Conservation (phyloP, 345 rosid species). For the Orychophragmus violaceus region DNA sequence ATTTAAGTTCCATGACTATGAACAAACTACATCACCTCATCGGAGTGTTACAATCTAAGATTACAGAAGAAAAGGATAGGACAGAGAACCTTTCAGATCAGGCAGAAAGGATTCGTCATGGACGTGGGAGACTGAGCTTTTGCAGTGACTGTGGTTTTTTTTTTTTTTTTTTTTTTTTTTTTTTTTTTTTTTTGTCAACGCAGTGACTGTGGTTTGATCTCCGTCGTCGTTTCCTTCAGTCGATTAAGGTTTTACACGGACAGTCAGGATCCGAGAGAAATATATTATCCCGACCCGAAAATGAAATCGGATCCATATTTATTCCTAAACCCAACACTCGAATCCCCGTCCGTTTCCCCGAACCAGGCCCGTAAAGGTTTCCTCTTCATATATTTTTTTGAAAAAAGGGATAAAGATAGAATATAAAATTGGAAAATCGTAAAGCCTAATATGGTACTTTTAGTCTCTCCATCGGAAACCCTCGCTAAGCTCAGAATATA, state of each 20-base stretch:
- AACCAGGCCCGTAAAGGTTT: neutral
- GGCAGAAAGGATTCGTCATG: too few species aligned
- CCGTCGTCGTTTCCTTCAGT: constrained; percentile 32
- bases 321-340: neutral
- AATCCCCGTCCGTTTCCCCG: neutral
- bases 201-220: constrained; percentile 75
- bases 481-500: constrained; percentile 16
- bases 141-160: too few species aligned
- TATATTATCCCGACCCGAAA: neutral
- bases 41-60: too few species aligned
- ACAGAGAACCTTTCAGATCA: too few species aligned
- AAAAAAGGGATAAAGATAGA: neutral
- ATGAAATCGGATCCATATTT: neutral
- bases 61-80: too few species aligned
- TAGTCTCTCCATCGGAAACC: constrained; percentile 19
- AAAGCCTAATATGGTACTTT: neutral
- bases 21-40: too few species aligned
- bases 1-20: too few species aligned
- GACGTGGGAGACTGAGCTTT: too few species aligned
- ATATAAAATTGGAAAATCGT: neutral
- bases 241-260: constrained; percentile 8
- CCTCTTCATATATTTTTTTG: neutral
- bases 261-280: neutral
- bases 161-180: too few species aligned
- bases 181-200: too few species aligned